Conservation (phyloP, 2,329 filamentous ascomycete genomes). For the Geoglossum cookeanum region DNA sequence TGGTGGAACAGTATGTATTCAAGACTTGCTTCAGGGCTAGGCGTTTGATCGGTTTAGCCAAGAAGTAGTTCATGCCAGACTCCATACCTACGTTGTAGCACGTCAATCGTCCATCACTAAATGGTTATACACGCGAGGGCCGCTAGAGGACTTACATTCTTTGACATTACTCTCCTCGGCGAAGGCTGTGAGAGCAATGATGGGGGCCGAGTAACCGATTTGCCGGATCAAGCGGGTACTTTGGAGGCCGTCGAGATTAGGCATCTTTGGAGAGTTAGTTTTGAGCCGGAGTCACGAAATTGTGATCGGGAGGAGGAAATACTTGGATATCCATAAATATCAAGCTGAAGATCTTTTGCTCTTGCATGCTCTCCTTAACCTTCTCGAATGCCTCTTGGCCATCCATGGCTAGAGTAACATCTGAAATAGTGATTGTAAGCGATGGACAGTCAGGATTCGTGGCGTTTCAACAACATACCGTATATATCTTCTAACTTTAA, state of each 20-base stretch:
- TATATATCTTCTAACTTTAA: constrained; percentile 30
- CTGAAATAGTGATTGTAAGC: constrained; percentile 41
- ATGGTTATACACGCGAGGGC: not conserved
- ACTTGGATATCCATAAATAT: constrained; percentile 84
- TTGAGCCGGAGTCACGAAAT: not conserved
- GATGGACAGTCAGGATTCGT: constrained; percentile 28
- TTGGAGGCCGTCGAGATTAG: constrained; percentile 75
- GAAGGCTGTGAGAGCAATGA: constrained; percentile 80
- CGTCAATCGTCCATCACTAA: constrained; percentile 1
- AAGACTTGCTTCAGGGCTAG: constrained; percentile 73
- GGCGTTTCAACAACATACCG: constrained; percentile 15
- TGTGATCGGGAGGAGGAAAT: constrained; percentile 1
- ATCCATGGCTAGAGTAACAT: constrained; percentile 74
- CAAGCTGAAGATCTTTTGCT: constrained; percentile 54
- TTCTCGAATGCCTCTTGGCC: constrained; percentile 75
- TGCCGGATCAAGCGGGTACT: constrained; percentile 69
- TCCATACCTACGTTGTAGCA: constrained; percentile 40
- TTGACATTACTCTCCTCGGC: constrained; percentile 77
- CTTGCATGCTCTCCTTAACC: constrained; percentile 66
- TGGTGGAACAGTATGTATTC: constrained; percentile 62
- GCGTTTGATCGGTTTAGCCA: constrained; percentile 57
- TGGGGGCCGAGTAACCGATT: constrained; percentile 72
- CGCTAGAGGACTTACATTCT: constrained; percentile 32
- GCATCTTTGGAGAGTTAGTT: constrained; percentile 42
- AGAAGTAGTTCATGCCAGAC: constrained; percentile 81